These are phyloP conservation scores for Grifola frondosa DNA, from an alignment of 1,284 basidiomycete species.

Conservation along the genomic window DNA sequence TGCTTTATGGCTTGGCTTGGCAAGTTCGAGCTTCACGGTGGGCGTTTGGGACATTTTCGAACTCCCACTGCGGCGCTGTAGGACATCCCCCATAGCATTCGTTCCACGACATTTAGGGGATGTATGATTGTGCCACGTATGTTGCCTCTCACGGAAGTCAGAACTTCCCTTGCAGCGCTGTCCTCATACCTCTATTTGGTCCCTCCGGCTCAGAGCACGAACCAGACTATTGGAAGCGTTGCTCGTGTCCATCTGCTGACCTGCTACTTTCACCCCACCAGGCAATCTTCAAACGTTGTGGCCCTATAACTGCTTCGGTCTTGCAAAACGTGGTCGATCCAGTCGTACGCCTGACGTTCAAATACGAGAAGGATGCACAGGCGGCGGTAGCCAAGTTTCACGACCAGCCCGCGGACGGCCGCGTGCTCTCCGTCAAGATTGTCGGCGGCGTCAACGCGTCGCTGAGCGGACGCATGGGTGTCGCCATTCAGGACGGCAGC, in stretches of 20 bases:
- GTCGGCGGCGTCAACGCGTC: conserved; percentile 57
- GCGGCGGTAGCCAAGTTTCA: conserved; percentile 75
- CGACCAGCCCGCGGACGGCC: conserved; percentile 80
- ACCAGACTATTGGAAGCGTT: too few relatives aligned
- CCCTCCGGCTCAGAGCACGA: too few relatives aligned
- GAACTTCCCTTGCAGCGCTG: too few relatives aligned
- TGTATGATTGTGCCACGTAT: too few relatives aligned
- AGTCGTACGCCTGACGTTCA: conserved; percentile 73
- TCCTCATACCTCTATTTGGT: too few relatives aligned
- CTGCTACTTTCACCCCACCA: conserved; percentile 21
- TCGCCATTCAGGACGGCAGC: conserved; percentile 60
- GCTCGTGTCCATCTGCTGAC: neutral
- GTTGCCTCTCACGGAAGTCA: too few relatives aligned
- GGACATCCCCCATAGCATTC: too few relatives aligned
- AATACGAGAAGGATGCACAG: conserved; percentile 60
- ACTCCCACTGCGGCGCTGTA: too few relatives aligned
- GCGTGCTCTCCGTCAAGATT: conserved; percentile 63
- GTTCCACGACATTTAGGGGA: too few relatives aligned
- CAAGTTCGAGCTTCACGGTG: too few relatives aligned
- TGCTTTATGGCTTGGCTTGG: too few relatives aligned
- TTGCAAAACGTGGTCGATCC: conserved; percentile 46
- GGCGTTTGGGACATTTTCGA: too few relatives aligned
- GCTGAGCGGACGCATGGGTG: conserved; percentile 53
- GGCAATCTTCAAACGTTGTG: conserved; percentile 84
- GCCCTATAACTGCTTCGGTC: conserved; percentile 59